Evolutionary conservation across 305 asterid genomes (phyloP).

Genomic region (Rubia balearica): DNA sequence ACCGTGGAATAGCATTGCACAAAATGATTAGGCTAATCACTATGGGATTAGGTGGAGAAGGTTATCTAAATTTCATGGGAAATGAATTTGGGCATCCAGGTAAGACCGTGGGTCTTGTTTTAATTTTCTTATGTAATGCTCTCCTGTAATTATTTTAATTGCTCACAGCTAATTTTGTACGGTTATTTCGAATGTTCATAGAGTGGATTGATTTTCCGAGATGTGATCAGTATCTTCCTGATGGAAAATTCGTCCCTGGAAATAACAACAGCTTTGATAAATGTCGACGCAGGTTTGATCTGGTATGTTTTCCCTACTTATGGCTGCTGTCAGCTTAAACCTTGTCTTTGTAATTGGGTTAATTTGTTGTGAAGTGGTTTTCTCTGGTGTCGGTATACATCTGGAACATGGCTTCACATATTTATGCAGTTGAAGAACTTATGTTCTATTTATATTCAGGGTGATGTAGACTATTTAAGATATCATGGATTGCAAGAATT

Average conservation of each 20-base stretch:
- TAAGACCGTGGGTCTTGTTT: constrained; percentile 21
- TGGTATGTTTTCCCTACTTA: constrained; percentile 38
- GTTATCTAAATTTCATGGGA: constrained; percentile 98
- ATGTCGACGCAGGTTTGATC: constrained; percentile 97
- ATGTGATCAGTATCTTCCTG: constrained; percentile 72
- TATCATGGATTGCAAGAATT: constrained; percentile 93
- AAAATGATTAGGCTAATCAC: constrained; percentile 97
- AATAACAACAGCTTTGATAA: constrained; percentile 80
- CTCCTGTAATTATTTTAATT: neutral
- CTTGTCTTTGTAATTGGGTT: neutral
- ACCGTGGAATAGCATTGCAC: constrained; percentile 98
- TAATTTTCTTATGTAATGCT: neutral
- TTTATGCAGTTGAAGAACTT: constrained; percentile 10
- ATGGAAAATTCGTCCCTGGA: constrained; percentile 68
- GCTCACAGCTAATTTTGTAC: constrained; percentile 14
- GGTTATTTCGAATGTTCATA: constrained; percentile 22
- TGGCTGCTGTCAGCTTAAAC: neutral
- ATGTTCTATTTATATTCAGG: constrained; percentile 48
- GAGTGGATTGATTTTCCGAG: constrained; percentile 99
- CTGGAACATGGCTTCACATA: neutral
- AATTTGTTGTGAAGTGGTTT: neutral
- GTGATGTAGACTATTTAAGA: constrained; percentile 77
- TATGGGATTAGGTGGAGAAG: constrained; percentile 99
- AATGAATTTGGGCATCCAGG: constrained; percentile 99
- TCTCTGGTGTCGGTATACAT: neutral